Conservation (phyloP, 2,329 filamentous ascomycete species). For the Pyrenochaeta sp. region DNA sequence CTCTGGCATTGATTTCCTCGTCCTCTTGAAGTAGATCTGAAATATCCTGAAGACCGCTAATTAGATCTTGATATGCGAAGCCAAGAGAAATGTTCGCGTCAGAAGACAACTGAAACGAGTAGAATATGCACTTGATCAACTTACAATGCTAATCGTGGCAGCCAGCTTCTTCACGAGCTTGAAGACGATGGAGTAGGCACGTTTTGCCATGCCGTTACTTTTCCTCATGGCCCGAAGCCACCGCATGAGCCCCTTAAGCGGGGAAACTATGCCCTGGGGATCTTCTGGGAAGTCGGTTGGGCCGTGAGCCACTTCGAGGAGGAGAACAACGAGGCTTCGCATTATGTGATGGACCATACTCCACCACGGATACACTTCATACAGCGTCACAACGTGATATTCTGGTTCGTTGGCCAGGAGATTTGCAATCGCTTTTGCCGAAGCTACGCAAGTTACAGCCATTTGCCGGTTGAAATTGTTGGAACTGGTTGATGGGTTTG, state of each 20-base stretch:
- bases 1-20: too few relatives aligned
- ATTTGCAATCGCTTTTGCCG: conserved; percentile 44
- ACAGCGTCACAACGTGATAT: conserved; percentile 15
- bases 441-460: conserved; percentile 43
- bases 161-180: conserved; percentile 25
- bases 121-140: too few relatives aligned
- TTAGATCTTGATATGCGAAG: too few relatives aligned
- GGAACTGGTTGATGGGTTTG: conserved; percentile 38
- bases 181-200: conserved; percentile 36
- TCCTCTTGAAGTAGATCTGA: too few relatives aligned
- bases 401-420: conserved; percentile 39
- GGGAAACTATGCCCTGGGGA: too few relatives aligned
- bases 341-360: conserved; percentile 49
- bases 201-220: conserved; percentile 38
- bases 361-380: conserved; percentile 49
- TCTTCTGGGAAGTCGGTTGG: conserved; percentile 32
- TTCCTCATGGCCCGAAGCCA: conserved; percentile 45
- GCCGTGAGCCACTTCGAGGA: conserved; percentile 48
- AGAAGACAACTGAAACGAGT: too few relatives aligned
- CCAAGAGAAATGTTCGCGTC: too few relatives aligned
- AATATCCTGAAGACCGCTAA: too few relatives aligned
- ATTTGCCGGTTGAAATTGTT: conserved; percentile 41
- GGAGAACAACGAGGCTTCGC: conserved; percentile 30
- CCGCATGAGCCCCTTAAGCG: conserved; percentile 22
- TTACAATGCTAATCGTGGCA: not conserved